Evolutionary conservation across 176 grass and related monocot species (phyloP), one percentile per base, ranked within the genome.

Genomic region (Triticum urartu): DNA sequence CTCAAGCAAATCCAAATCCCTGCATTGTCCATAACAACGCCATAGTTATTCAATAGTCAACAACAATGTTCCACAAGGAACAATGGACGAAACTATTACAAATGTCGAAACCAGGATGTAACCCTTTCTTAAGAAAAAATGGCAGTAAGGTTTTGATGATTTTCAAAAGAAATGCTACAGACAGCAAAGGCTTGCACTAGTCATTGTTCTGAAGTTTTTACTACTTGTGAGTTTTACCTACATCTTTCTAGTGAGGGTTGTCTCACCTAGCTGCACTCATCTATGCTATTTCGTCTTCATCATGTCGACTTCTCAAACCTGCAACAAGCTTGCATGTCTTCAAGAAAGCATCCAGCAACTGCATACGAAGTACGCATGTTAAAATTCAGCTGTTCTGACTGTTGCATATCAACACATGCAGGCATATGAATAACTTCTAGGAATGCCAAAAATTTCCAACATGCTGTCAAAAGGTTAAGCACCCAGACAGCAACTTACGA

Each of bases 11-110:
- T 67, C 48, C 74, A 54, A 12, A 79, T 20, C 54, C 72, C 80
- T 87, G 72, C 74, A 79, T 84, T 79, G 8, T 50, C 33, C 74
- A 36, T 56, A 50, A 76, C 61, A 85, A 80, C 30, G 33, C 10
- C 59, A 17, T 21, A 58, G 26, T 32, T 47, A 77, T 33, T 38
- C 30, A 84, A 11, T 24, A 25, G 11, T 59, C 34, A 77, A 6
- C 34, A 77, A n/a, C n/a, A 69, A 77, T 39, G 34, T 30, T 72
- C 33, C 12, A 20, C 45, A 13, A 10, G 15, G 5, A 56, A 77
- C 13, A 10, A 0, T 84, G 20, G 1, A 39, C 56, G 45, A 13
- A 85, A 58, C 1, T 6, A n/a, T 4, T 50, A 4, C 4, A 42
- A 42, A 86, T 0, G 6, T 43, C 18, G 3, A 28, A 78, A 33